Evolutionary conservation across 176 grass and related monocot genomes (phyloP), one percentile per base, ranked within the genome.

Genomic region (Hsuehochloa calcarea): DNA sequence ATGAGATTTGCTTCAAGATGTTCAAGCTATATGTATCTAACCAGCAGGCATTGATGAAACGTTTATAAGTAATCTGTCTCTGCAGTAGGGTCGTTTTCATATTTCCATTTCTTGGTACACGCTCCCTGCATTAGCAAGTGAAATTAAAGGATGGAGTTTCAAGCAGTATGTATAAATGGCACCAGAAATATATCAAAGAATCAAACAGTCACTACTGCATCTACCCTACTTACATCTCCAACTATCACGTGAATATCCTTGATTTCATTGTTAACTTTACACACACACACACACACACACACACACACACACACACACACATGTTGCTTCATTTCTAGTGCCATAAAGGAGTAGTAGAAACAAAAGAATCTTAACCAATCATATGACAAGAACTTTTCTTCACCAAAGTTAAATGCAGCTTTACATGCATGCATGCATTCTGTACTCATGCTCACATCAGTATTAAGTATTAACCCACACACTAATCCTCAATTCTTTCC

Each of bases 381-480:
- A 88, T 75, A 85, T 68, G 72, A 27, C 59, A 55, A 16, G 10
- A 81, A 20, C 84, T 78, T 92, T 92, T 64, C 22, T 35, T 60
- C 68, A 62, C 11, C 69, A 87, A 86, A 87, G 80, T 46, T 87
- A 38, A 80, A 87, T 69, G 51, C 62, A 80, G 64, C 80, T 75
- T 87, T 76, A 5, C 79, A 89, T 86, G 58, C 79, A 84, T 88
- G 88, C 46, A 71, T 75, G 70, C 40, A 44, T 89, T 65, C 80
- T 72, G 52, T 84, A 84, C 40, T 76, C 65, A 72, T 88, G 81
- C 54, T 67, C 23, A 71, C 78, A 86, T 72, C 78, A 60, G 8
- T 17, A 72, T 10, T 26, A 3, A 19, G 0, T 44, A 69, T 72
- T 63, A 68, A 17, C 17, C 26, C 72, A 44, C 4, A 54, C 45